A percentile compares a stretch with the other conserved stretches of the same genome.
These are phyloP conservation scores for Phaeolepiota aurea DNA, from an alignment of 768 basidiomycete species.

Conservation along the genomic window DNA sequence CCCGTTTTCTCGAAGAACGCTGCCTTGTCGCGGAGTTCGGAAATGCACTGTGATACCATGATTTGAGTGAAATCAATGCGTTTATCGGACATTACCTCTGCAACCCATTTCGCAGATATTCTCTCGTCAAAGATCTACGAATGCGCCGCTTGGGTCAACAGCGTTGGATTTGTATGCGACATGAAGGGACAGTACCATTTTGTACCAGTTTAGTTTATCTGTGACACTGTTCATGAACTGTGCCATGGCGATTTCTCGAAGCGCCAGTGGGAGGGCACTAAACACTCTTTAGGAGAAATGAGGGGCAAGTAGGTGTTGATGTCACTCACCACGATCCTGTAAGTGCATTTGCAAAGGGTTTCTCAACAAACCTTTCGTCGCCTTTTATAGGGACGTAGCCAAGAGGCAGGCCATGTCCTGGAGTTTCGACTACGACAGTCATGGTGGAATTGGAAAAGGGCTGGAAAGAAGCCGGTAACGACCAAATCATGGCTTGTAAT, in stretches of 20 bases:
- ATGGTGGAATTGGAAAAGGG: no score
- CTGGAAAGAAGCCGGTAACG: no score
- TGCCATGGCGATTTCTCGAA: not conserved
- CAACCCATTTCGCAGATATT: not conserved
- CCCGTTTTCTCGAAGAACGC: not conserved
- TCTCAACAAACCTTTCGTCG: constrained; percentile 9
- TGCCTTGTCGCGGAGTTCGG: not conserved
- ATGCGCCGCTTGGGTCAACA: not conserved
- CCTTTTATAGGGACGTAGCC: constrained; percentile 10
- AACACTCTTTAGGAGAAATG: no score
- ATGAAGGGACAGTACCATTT: not conserved
- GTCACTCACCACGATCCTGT: no score
- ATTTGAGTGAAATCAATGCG: not conserved
- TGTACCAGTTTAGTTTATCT: not conserved
- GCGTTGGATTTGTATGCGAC: not conserved
- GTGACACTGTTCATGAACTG: not conserved
- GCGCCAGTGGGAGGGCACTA: not conserved
- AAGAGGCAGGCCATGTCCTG: constrained; percentile 19
- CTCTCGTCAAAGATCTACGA: not conserved
- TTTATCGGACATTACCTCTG: not conserved
- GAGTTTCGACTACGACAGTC: no score
- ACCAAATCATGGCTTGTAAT: no score
- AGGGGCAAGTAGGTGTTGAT: no score
- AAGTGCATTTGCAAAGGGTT: not conserved
- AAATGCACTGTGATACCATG: not conserved